phyloP scores from a whole-genome alignment of 2,329 filamentous ascomycete genomes.

The Colletotrichum tamarilloi region DNA sequence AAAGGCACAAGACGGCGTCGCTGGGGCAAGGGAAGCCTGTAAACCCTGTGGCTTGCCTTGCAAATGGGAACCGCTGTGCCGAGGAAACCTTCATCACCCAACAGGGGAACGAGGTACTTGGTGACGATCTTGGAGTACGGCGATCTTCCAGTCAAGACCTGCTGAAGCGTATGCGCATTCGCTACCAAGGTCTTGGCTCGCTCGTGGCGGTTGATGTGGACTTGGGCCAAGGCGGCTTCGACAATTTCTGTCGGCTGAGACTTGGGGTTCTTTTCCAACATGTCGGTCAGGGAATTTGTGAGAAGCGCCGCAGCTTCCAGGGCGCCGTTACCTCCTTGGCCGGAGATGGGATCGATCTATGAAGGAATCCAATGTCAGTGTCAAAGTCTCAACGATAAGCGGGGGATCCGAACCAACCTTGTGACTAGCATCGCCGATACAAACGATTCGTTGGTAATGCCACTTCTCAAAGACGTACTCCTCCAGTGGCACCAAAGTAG shows the following conservation, averaged over 20 bases:
- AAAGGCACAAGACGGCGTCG: slow-evolving; percentile 1
- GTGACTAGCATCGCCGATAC: slow-evolving; percentile 54
- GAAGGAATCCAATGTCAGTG: not conserved
- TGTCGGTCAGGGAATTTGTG: slow-evolving; percentile 30
- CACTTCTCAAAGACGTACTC: slow-evolving; percentile 52
- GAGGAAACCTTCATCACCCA: slow-evolving; percentile 9
- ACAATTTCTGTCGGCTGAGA: not conserved
- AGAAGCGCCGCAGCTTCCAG: slow-evolving; percentile 40
- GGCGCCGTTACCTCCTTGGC: slow-evolving; percentile 42
- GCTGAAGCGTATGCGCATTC: slow-evolving; percentile 15
- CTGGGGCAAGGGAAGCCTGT: not conserved
- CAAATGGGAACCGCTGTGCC: not conserved
- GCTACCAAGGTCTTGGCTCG: slow-evolving; percentile 5
- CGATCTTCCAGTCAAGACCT: slow-evolving; percentile 8
- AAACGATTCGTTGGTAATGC: slow-evolving; percentile 50
- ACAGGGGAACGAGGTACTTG: slow-evolving; percentile 1
- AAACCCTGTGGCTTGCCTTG: slow-evolving; percentile 8
- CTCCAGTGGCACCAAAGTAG: slow-evolving; percentile 39
- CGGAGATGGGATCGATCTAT: slow-evolving; percentile 39
- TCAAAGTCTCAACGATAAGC: not conserved
- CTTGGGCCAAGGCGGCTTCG: not conserved
- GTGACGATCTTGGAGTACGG: slow-evolving; percentile 10
- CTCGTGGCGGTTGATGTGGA: slow-evolving; percentile 14
- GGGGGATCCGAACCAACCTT: slow-evolving; percentile 43
- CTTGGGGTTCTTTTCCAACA: slow-evolving; percentile 19